Conservation (phyloP, 1,139 yeast genomes). For the Waltiozyma sp. region DNA sequence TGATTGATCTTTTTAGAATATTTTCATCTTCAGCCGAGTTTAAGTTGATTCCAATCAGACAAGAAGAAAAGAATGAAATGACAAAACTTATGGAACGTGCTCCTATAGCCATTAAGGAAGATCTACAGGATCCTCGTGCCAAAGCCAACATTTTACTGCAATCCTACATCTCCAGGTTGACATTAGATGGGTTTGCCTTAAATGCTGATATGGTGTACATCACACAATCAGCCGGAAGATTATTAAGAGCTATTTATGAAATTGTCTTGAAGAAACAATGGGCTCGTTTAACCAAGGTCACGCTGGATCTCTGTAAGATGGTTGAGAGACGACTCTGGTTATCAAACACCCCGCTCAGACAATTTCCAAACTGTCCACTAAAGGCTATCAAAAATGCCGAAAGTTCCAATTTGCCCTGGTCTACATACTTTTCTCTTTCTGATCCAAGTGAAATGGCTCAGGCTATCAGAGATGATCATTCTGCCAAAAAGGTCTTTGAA, state of each 20-base stretch:
- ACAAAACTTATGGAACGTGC: slow-evolving; percentile 58
- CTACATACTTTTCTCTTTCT: slow-evolving; percentile 53
- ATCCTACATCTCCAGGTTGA: slow-evolving; percentile 66
- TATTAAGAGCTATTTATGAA: slow-evolving; percentile 78
- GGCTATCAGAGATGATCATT: slow-evolving; percentile 62
- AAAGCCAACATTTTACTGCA: slow-evolving; percentile 77
- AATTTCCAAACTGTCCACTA: slow-evolving; percentile 55
- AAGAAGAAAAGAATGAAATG: slow-evolving; percentile 77
- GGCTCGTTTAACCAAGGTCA: slow-evolving; percentile 50
- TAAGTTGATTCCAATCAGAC: slow-evolving; percentile 70
- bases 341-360: slow-evolving; percentile 78
- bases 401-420: slow-evolving; percentile 75
- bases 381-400: slow-evolving; percentile 71
- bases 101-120: slow-evolving; percentile 80
- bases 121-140: slow-evolving; percentile 59
- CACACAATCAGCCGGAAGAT: slow-evolving; percentile 87
- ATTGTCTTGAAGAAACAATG: slow-evolving; percentile 62
- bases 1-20: slow-evolving; percentile 65
- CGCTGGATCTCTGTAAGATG: slow-evolving; percentile 66
- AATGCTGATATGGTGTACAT: slow-evolving; percentile 90
- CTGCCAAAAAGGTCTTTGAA: slow-evolving; percentile 52
- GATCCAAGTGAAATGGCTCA: slow-evolving; percentile 72
- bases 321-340: slow-evolving; percentile 78
- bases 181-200: slow-evolving; percentile 80
- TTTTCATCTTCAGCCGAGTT: slow-evolving; percentile 84